Base-by-base conservation (phyloP, 345 rosid genomes). In the Gossypium mustelinum region DNA sequence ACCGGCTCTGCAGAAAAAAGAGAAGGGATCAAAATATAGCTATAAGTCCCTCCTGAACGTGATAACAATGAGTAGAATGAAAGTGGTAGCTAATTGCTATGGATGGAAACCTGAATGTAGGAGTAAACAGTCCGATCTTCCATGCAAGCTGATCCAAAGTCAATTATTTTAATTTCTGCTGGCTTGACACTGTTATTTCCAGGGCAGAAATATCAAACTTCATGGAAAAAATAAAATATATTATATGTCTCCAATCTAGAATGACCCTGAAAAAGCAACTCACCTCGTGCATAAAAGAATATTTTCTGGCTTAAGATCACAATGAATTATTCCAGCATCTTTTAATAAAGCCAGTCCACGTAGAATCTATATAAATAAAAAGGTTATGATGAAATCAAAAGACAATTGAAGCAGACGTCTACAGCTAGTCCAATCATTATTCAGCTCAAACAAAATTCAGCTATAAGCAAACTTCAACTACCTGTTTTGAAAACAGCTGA, bases 81-180 rank as follows among this genome's bases (percentile, higher is more conserved):
- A 29, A 54, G 44, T 2, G 22, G 34, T 65, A 73, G 50, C 62
- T 34, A 34, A 34, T 34, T 34, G 41, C 41, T 56, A 50, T 54
- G 62, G 59, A 76, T 68, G 71, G 54, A 74, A 81, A 96, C 99
- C 98, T 96, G 99, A 78, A 96, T 93, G 81, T 96, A 96, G 60
- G 99, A 93, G 84, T 96, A 96, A 59, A 96, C 97, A 80, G 99
- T 93, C 72, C 89, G 97, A 80, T 93, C 94, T 86, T 96, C 99
- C 92, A 84, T 90, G 90, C 99, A 93, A 71, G 98, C 99, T 69
- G 99, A 96, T 83, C 99, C 99, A 79, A 96, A 96, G 88, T 96
- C 99, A 68, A 96, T 96, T 82, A 96, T 90, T 85, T 96, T 96
- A 79, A 96, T 81, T 86, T 85, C 99, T 71, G 99, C 89, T 73